phyloP scores from a whole-genome alignment of 768 basidiomycete species.

The Pleurotus ostreatus region DNA sequence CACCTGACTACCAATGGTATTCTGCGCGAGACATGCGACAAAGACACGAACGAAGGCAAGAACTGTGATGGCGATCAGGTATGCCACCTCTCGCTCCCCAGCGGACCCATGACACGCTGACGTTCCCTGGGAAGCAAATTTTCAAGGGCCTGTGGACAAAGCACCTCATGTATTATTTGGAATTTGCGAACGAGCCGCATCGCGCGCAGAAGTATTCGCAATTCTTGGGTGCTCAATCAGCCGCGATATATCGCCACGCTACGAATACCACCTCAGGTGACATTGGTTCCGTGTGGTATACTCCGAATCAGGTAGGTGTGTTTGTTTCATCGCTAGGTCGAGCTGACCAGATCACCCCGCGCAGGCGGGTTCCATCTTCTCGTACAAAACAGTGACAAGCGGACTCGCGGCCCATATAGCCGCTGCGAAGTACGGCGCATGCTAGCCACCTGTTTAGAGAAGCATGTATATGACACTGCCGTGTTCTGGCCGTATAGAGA shows the following conservation, averaged over 20 bases:
- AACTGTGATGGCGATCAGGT: constrained; percentile 46
- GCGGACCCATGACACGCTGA: background rate
- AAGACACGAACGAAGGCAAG: constrained; percentile 30
- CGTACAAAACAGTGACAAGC: constrained; percentile 38
- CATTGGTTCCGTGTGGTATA: constrained; percentile 45
- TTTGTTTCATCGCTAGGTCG: background rate
- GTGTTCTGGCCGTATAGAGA: no score
- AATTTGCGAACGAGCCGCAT: constrained; percentile 36
- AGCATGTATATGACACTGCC: no score
- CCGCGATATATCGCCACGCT: constrained; percentile 41
- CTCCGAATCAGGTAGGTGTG: constrained; percentile 29
- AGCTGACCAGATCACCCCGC: background rate
- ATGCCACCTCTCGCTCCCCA: constrained; percentile 4
- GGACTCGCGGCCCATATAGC: constrained; percentile 39
- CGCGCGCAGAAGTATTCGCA: constrained; percentile 38
- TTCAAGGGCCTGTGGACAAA: constrained; percentile 57
- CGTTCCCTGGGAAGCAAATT: constrained; percentile 28
- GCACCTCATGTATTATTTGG: constrained; percentile 46
- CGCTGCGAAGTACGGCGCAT: constrained; percentile 41
- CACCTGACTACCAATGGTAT: constrained; percentile 34
- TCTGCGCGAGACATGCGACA: constrained; percentile 51
- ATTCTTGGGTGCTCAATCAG: constrained; percentile 36
- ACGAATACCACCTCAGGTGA: constrained; percentile 30
- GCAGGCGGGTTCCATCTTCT: constrained; percentile 38
- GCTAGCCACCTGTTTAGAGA: constrained; percentile 13